Evolutionary conservation across 2,329 filamentous ascomycete species (phyloP).

Genomic region (Ceratocystiopsis sp.): DNA sequence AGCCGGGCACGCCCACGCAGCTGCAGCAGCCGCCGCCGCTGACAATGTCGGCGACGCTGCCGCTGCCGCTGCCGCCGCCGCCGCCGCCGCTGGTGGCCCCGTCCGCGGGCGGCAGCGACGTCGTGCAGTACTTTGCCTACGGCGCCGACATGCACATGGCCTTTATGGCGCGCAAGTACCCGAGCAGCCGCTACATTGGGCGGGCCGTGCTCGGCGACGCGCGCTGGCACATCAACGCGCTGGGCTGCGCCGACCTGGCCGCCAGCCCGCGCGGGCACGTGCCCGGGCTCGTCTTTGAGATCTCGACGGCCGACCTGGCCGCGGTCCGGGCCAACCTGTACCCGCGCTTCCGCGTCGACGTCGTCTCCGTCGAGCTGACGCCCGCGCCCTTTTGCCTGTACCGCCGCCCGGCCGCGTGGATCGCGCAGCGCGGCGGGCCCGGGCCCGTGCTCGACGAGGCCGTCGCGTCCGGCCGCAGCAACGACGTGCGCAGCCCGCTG

Average conservation of each 20-base stretch:
- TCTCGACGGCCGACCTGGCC: neutral
- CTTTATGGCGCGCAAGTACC: slow-evolving; percentile 2
- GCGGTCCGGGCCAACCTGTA: neutral
- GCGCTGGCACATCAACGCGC: slow-evolving; percentile 3
- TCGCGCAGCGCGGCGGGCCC: slow-evolving; percentile 1
- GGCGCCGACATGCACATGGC: slow-evolving; percentile 4
- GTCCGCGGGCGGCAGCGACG: neutral
- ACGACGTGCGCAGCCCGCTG: neutral
- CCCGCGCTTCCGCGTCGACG: neutral
- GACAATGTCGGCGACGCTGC: neutral
- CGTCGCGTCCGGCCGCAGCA: neutral
- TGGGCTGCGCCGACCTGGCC: slow-evolving; percentile 1
- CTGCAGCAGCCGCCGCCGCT: too few species aligned
- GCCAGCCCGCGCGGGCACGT: neutral
- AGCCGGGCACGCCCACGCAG: too few species aligned
- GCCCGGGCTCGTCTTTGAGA: slow-evolving; percentile 1
- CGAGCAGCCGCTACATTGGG: slow-evolving; percentile 3
- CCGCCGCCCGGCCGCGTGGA: slow-evolving; percentile 2
- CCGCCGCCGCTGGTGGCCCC: neutral
- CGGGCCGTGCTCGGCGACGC: slow-evolving; percentile 1
- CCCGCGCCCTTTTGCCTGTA: slow-evolving; percentile 2
- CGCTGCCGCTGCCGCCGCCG: neutral
- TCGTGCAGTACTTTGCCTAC: slow-evolving; percentile 3
- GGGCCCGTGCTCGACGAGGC: neutral
- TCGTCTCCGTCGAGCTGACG: neutral